phyloP scores from a whole-genome alignment of 2,329 filamentous ascomycete species.

The Botryotinia calthae region DNA sequence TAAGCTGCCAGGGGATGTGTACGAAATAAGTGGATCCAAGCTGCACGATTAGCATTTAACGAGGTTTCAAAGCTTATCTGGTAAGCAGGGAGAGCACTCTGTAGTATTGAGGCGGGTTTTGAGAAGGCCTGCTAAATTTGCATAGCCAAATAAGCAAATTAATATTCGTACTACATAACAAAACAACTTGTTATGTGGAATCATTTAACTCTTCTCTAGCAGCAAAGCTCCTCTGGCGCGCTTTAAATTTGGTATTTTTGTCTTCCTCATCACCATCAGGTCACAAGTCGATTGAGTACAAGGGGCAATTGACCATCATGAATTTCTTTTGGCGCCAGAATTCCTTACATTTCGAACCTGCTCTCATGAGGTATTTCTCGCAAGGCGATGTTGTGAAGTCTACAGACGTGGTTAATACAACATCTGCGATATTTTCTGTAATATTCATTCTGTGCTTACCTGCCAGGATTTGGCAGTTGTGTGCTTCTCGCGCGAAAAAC shows the following conservation, averaged over 20 bases:
- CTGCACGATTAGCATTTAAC: not conserved
- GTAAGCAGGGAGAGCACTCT: not conserved
- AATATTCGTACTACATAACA: not conserved
- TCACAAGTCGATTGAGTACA: not conserved
- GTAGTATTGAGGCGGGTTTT: not conserved
- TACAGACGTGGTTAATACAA: not conserved
- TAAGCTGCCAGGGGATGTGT: not conserved
- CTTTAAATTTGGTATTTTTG: not conserved
- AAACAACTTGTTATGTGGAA: not conserved
- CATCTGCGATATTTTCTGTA: not conserved
- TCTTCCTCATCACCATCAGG: not conserved
- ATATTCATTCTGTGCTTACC: not conserved
- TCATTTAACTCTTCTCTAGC: not conserved
- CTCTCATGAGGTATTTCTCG: not conserved
- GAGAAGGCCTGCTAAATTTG: no score
- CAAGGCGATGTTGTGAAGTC: not conserved
- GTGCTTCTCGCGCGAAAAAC: not conserved
- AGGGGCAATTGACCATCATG: not conserved
- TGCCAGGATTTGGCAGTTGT: not conserved
- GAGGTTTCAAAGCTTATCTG: not conserved
- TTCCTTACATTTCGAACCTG: not conserved
- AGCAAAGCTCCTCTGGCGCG: not conserved
- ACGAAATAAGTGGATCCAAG: not conserved
- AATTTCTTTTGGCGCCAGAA: not conserved
- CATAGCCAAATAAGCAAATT: no score